phyloP scores from a whole-genome alignment of 257 asterid species.

The Nicotiana benthamiana region DNA sequence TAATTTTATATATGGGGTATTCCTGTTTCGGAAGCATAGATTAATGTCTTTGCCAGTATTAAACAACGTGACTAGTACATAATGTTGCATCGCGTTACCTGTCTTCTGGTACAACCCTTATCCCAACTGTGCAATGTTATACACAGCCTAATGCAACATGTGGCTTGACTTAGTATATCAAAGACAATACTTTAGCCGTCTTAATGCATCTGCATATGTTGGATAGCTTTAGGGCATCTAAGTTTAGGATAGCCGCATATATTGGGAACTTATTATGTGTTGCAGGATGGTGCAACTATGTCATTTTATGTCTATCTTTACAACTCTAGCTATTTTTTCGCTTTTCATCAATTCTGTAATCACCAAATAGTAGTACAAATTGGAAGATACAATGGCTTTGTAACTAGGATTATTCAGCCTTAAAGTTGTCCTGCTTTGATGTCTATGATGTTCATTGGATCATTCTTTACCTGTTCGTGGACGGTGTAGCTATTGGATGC shows the following conservation, averaged over 20 bases:
- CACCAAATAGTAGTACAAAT: background rate
- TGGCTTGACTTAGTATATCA: background rate
- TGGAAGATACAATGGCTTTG: background rate
- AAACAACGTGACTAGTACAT: background rate
- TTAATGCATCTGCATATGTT: background rate
- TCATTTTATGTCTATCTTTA: background rate
- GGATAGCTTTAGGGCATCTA: background rate
- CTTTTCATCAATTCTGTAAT: background rate
- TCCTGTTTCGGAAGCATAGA: conserved; percentile 11
- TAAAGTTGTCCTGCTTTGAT: background rate
- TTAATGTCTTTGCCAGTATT: background rate
- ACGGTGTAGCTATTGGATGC: background rate
- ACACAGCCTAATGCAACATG: background rate
- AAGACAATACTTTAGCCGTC: background rate
- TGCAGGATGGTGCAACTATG: background rate
- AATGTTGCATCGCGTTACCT: background rate
- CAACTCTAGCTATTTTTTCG: background rate
- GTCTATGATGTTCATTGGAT: background rate
- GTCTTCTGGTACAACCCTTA: background rate
- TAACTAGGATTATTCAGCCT: background rate
- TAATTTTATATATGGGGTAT: background rate
- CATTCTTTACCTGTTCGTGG: too few species aligned
- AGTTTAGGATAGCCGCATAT: background rate
- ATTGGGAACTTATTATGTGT: background rate
- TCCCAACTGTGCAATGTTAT: background rate